These are phyloP conservation scores for Fusarium tanahbumbuense DNA, from an alignment of 2,329 filamentous ascomycete genomes.

Conservation along the genomic window DNA sequence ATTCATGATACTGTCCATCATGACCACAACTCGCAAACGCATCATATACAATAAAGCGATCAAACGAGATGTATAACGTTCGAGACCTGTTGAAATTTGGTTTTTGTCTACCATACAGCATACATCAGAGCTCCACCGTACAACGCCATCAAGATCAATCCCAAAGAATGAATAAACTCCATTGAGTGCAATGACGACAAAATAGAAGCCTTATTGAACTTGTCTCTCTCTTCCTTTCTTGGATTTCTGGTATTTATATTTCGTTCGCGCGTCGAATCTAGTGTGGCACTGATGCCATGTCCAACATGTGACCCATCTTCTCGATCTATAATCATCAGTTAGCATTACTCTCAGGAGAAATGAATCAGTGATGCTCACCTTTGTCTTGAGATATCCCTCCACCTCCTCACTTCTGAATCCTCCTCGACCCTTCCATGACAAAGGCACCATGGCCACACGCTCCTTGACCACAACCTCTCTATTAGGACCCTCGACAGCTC, in stretches of 20 bases:
- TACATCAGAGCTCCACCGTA: conserved; percentile 36
- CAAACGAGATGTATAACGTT: not conserved
- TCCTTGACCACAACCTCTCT: conserved; percentile 89
- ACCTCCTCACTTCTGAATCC: conserved; percentile 91
- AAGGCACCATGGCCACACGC: conserved; percentile 92
- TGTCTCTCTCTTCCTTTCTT: not conserved
- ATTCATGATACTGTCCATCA: not conserved
- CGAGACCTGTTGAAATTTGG: conserved; percentile 3
- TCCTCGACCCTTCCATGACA: conserved; percentile 88
- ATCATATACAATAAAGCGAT: too few species aligned
- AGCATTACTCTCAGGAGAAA: not conserved
- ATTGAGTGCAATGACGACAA: conserved; percentile 28
- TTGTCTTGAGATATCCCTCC: conserved; percentile 93
- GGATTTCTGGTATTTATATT: not conserved
- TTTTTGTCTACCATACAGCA: conserved; percentile 39
- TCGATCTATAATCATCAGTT: conserved; percentile 70
- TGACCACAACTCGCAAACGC: not conserved
- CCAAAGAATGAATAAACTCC: conserved; percentile 40
- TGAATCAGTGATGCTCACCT: conserved; percentile 67
- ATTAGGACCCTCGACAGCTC: conserved; percentile 91
- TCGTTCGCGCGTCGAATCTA: conserved; percentile 4
- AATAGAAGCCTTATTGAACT: not conserved
- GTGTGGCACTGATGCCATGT: conserved; percentile 57
- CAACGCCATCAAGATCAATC: conserved; percentile 41
- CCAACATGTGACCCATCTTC: conserved; percentile 86